Base-by-base conservation (phyloP, 345 rosid genomes). In the Euphorbia peplus region DNA sequence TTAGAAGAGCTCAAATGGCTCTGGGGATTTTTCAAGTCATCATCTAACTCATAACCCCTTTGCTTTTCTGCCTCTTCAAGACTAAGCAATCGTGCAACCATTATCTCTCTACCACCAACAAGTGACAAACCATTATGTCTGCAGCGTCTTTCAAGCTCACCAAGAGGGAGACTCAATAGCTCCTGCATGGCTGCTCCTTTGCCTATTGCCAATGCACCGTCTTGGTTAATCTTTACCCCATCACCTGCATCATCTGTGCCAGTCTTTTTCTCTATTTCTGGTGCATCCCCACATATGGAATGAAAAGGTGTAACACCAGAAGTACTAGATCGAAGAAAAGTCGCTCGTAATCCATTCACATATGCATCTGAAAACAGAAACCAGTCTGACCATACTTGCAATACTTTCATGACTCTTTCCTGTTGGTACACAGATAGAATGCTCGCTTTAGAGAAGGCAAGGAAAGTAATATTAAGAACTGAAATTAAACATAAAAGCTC, bases 371-470 rank as follows among this genome's bases (percentile, higher is more conserved):
- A 92, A 76, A 95, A 95, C 64, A 95, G 92, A 85, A 95, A 95
- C 99, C 98, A 92, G 70, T 95, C 99, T 46, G 97, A 83, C 99
- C 99, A 95, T 47, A 95, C 99, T 77, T 95, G 98, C 83, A 95
- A 78, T 44, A 95, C 99, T 84, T 91, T 95, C 81, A 95, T 80
- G 60, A 95, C 92, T 41, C 98, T 92, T 80, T 95, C 98, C 99
- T 95, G 82, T 74, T 76, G 30, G 70, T 69, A 30, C 32, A 62
- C 68, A 70, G 22, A 70, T 10, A 66, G 63, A 9, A 50, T 67
- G 60, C 60, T 70, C 53, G 66, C 26, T 67, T 37, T 21, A 57
- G 4, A 29, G 14, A 41, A 66, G 63, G 57, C 62, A 19, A 44
- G 75, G n/a, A 57, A 57, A 24, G 44, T 63, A 16, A 61, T 53